phyloP scores from a whole-genome alignment of 2,329 filamentous ascomycete genomes.

The Lecanosticta acicola region DNA sequence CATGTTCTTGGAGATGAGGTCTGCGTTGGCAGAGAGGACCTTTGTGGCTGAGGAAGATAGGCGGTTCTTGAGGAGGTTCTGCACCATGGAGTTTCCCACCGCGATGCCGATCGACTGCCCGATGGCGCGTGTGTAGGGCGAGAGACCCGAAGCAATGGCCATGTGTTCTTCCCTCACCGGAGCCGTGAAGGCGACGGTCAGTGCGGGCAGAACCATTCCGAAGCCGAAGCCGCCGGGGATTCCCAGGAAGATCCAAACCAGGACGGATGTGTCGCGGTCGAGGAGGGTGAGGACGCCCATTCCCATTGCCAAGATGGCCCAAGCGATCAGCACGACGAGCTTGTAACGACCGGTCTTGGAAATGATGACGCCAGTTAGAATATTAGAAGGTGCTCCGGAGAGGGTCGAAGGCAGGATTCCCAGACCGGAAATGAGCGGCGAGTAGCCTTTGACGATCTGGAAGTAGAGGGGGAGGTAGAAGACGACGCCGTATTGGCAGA shows the following conservation, averaged over 20 bases:
- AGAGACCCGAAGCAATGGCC: constrained; percentile 9
- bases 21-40: neutral
- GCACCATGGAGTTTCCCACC: constrained; percentile 1
- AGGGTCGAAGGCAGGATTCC: constrained; percentile 31
- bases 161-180: constrained; percentile 38
- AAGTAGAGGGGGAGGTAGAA: constrained; percentile 13
- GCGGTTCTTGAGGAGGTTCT: constrained; percentile 2
- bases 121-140: constrained; percentile 6
- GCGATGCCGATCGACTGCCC: constrained; percentile 7
- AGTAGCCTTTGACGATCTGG: constrained; percentile 13
- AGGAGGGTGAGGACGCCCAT: constrained; percentile 52
- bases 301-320: constrained; percentile 55
- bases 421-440: constrained; percentile 37
- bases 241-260: constrained; percentile 57
- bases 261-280: constrained; percentile 45
- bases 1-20: neutral
- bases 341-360: constrained; percentile 55
- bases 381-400: constrained; percentile 41
- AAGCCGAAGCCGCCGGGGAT: constrained; percentile 56
- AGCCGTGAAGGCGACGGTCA: constrained; percentile 60
- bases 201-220: constrained; percentile 59
- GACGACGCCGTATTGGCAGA: constrained; percentile 23
- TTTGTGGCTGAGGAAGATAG: neutral
- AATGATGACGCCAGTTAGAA: constrained; percentile 53
- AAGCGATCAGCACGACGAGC: constrained; percentile 56